These are phyloP conservation scores for Paramecium tetraurelia DNA, from an alignment of 73 alveolate species.

Conservation along the genomic window DNA sequence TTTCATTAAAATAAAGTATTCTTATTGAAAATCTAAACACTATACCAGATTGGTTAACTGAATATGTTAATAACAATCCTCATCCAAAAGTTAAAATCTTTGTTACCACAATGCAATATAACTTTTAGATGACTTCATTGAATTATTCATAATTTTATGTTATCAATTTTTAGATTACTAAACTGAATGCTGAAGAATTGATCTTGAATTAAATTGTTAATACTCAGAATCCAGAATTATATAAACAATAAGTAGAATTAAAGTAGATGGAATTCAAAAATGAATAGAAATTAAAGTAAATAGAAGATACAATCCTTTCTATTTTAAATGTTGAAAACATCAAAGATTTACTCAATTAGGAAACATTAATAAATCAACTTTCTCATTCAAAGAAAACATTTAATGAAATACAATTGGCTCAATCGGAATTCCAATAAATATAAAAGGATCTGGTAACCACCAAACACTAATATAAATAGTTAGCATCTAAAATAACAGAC, in stretches of 20 bases:
- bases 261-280: conserved; percentile 57
- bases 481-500: conserved; percentile 77
- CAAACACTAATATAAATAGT: conserved; percentile 74
- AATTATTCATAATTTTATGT: conserved; percentile 53
- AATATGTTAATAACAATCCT: background rate
- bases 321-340: conserved; percentile 47
- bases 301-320: conserved; percentile 60
- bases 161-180: conserved; percentile 64
- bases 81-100: background rate
- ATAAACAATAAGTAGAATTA: conserved; percentile 62
- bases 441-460: conserved; percentile 53
- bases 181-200: conserved; percentile 73
- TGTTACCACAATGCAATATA: conserved; percentile 43
- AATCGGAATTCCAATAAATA: conserved; percentile 63
- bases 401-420: conserved; percentile 60
- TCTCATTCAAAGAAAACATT: conserved; percentile 71
- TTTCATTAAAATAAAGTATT: conserved; percentile 5
- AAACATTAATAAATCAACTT: conserved; percentile 72
- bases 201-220: conserved; percentile 56
- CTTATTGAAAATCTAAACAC: conserved; percentile 24
- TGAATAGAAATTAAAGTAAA: conserved; percentile 20
- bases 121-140: background rate
- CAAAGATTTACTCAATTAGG: conserved; percentile 80
- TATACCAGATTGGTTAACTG: background rate
- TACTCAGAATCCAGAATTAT: conserved; percentile 67